Base-by-base conservation (phyloP, 2,329 filamentous ascomycete species). In the Claviceps sorghi region DNA sequence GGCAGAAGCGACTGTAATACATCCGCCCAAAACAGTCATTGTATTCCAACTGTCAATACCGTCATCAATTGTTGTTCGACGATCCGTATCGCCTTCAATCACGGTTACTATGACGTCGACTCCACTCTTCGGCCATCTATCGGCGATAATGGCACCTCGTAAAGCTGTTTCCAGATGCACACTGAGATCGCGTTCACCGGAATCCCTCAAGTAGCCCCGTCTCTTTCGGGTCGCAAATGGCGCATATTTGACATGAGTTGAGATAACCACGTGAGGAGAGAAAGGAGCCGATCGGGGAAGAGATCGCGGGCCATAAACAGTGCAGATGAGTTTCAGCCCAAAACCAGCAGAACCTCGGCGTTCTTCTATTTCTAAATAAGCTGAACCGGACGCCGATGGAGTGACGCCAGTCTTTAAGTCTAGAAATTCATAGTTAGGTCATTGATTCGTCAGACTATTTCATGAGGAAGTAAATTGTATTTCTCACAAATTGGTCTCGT, bases 101-200 rank as follows among this genome's bases (percentile, higher is more conserved):
- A 98, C 82, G 0, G 89, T 96, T 48, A 98, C 82, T 19, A 95
- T 84, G 42, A 98, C 83, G 65, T 98, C 93, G n/a, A 95, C 83
- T 45, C 88, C 90, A 65, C 88, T 95, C 74, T 98, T 98, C n/a
- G 93, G 93, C 88, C 91, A 98, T 53, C 91, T 77, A 65, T 96
- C 90, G 15, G 88, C 89, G 62, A 97, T 91, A 49, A 97, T 82
- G 8, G 88, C 86, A 1, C 91, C 91, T 36, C 89, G 80, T 49
- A 98, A 74, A 29, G 93, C 90, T 17, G 88, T 91, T 67, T 97
- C 90, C 3, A 98, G 73, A 65, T 97, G 91, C 11, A 90, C 85
- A 13, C 88, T 88, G 2, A 98, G 76, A 64, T 98, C 93, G 49
- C 90, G 80, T 70, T 98, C 93, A 56, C 78, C 84, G 17, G 84